Percentiles rank a stretch among this genome's conserved stretches.
phyloP scores from a whole-genome alignment of 2,329 filamentous ascomycete species.

The Stachybotrys chartarum region DNA sequence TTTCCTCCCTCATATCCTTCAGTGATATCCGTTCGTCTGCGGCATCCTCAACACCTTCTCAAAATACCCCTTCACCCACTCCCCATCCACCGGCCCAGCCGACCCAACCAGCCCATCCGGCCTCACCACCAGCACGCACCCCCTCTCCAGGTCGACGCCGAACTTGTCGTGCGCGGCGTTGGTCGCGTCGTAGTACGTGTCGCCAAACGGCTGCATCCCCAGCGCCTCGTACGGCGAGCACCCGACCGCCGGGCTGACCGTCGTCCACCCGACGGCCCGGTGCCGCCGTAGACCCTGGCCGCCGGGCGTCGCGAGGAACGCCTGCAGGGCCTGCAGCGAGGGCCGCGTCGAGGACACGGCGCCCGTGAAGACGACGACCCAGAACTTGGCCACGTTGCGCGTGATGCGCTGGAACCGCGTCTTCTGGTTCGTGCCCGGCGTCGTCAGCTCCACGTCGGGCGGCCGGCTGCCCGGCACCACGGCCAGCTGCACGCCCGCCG shows the following conservation, averaged over 20 bases:
- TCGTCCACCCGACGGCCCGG: conserved; percentile 30
- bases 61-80: conserved; percentile 9
- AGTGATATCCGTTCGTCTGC: background rate
- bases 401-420: conserved; percentile 36
- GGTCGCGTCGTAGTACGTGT: conserved; percentile 42
- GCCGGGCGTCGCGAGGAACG: conserved; percentile 1
- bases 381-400: conserved; percentile 33
- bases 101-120: conserved; percentile 15
- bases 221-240: conserved; percentile 38
- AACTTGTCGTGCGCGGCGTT: conserved; percentile 13
- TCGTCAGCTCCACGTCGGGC: conserved; percentile 36
- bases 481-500: conserved; percentile 7
- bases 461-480: conserved; percentile 33
- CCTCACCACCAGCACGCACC: conserved; percentile 15
- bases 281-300: conserved; percentile 12
- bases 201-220: conserved; percentile 36
- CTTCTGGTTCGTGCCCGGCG: conserved; percentile 34
- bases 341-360: conserved; percentile 15
- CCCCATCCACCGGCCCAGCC: conserved; percentile 5
- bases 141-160: conserved; percentile 13
- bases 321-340: conserved; percentile 8
- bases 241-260: conserved; percentile 35
- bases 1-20: background rate
- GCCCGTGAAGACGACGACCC: conserved; percentile 33
- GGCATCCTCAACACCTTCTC: background rate